Evolutionary conservation across 257 asterid genomes (phyloP).

Genomic region (Penstemon davidsonii): DNA sequence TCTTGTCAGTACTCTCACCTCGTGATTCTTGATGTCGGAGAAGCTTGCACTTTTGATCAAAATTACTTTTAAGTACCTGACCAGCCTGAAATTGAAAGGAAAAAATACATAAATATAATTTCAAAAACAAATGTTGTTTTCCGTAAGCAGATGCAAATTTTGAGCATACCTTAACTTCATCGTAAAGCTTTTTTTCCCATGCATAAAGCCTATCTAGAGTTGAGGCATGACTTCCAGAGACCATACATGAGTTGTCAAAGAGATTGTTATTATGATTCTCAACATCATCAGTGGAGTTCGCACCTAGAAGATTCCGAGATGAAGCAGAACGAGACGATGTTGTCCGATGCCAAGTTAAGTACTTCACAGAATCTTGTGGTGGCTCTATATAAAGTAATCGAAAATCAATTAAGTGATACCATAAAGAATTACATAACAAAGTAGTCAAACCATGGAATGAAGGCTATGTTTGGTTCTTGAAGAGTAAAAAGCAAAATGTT

Average conservation of each 20-base stretch:
- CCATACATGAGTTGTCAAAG: constrained; percentile 80
- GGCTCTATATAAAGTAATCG: constrained; percentile 51
- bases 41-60: constrained; percentile 73
- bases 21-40: constrained; percentile 82
- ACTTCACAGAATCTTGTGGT: constrained; percentile 69
- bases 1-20: constrained; percentile 69
- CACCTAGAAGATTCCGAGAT: constrained; percentile 67
- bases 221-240: constrained; percentile 95
- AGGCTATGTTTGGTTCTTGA: too few relatives aligned
- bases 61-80: constrained; percentile 60
- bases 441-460: too few relatives aligned
- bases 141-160: too few relatives aligned
- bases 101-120: too few relatives aligned
- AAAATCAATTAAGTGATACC: constrained; percentile 21
- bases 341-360: constrained; percentile 94
- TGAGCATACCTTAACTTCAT: constrained; percentile 62
- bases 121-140: too few relatives aligned
- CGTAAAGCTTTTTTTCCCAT: constrained; percentile 97
- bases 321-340: constrained; percentile 33
- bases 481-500: too few relatives aligned
- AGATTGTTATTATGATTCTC: constrained; percentile 57
- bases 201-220: constrained; percentile 91
- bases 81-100: constrained; percentile 42
- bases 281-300: constrained; percentile 48
- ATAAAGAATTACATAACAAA: neutral